Evolutionary conservation across 257 asterid species (phyloP), one percentile per base, ranked within the genome.

Genomic region (Paraleonurus japonicus): DNA sequence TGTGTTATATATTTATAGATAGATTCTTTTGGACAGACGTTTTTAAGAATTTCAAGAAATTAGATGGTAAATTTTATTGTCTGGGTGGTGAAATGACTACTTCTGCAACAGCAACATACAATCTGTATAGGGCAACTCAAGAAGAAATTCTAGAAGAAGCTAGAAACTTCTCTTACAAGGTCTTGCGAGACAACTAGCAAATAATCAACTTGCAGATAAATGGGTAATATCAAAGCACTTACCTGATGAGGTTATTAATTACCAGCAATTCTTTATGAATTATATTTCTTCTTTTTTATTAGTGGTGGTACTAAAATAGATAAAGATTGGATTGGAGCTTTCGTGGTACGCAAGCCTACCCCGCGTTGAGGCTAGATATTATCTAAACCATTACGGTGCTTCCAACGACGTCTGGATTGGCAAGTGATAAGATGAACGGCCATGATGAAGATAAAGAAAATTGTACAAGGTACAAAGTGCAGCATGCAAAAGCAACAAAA

Each of bases 91-190:
- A 80, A 51, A 79, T 76, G 19, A 74, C 74, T 19, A 78, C 67
- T 54, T 80, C 87, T 5, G 54, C 85, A 23, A 65, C 86, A 39
- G 79, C 86, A 2, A 77, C 81, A 45, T 79, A 69, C 53, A 81
- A 75, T 79, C 82, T 86, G 4, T 86, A 81, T 11, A 70, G 84
- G 41, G 88, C 86, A n/a, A 65, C 90, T 11, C 87, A 81, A 30
- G 89, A 84, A 24, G 58, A 54, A 3, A 79, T 84, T 16, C 87
- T 86, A 27, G 84, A 84, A 68, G 85, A 81, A 43, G 85, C 85
- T 13, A 43, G 61, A 1, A 61, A 65, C 3, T 84, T 81, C 30
- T 65, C 83, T 5, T 76, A 58, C 39, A 57, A 51, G 0, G 78
- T 78, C 60, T 58, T 84, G 3, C 75, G 71, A 24, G 72, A 80